Base-by-base conservation (phyloP, 1,284 basidiomycete genomes). In the Laetiporus sulphureus region DNA sequence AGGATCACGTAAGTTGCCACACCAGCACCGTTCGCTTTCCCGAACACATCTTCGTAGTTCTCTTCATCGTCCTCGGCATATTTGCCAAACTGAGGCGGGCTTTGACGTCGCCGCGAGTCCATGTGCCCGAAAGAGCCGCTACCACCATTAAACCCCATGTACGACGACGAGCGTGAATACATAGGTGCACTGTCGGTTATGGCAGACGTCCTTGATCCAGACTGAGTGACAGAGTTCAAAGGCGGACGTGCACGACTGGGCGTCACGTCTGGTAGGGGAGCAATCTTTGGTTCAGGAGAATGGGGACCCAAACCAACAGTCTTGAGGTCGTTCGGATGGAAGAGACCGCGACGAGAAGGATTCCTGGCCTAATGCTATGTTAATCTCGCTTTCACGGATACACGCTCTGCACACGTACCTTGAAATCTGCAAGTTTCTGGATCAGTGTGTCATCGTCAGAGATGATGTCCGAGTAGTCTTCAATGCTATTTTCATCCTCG, bases 11-110 rank as follows among this genome's bases (percentile, higher is more conserved):
- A 47, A 19, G 44, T 39, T 36, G 12, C 63, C 80, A 59, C 51
- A 83, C 84, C 67, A 11, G 72, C 69, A 19, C 77, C 75, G 47
- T 73, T 82, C 23, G 69, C 69, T 61, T 86, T 87, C 45, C 77
- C 88, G 60, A 93, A 92, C n/a, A 93, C 79, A 64, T 93, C 91
- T 38, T 91, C 88, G 56, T 92, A 93, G 58, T 93, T 85, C 55
- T 94, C 91, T 32, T 76, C 73, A 32, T 77, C 73, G 31, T 91
- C 88, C 62, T 94, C 92, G 5, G 85, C 69, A 61, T 93, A 94
- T 60, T 91, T 91, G 15, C 77, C 77, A 53, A 93, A 80, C 59
- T 82, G 83, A 41, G 68, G 66, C 46, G 75, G 72, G 47, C 68
- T 75, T 40, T 70, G 63, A 24, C 72, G 46, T 42, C 73, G 65